A percentile compares a stretch with the other conserved stretches of the same genome.
These are phyloP conservation scores for Backusella westeae DNA, from an alignment of 192 early-diverging fungal genomes.

Conservation along the genomic window DNA sequence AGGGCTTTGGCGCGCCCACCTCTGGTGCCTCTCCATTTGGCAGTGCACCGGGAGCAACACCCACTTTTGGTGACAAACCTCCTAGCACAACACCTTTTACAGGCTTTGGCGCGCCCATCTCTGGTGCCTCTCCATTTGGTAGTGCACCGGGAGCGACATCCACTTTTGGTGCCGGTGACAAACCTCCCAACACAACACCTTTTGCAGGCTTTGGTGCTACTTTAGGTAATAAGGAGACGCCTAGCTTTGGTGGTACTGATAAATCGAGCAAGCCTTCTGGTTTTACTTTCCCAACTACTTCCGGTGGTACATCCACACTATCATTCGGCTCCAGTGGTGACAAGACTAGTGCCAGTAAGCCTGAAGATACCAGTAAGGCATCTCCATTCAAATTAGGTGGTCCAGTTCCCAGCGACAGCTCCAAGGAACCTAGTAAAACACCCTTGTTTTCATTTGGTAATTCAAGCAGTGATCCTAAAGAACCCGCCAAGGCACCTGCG, in stretches of 20 bases:
- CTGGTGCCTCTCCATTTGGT: neutral
- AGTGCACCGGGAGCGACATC: neutral
- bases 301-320: neutral
- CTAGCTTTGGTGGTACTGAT: neutral
- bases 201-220: neutral
- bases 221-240: neutral
- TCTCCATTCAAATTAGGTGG: neutral
- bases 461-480: too few species aligned
- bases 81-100: neutral
- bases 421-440: neutral
- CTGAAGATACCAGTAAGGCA: neutral
- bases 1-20: neutral
- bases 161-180: neutral
- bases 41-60: neutral
- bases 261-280: neutral
- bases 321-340: neutral
- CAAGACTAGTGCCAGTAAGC: neutral
- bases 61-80: neutral
- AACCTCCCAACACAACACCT: neutral
- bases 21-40: neutral
- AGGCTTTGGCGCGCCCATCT: neutral
- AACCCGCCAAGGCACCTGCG: too few species aligned
- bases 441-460: neutral
- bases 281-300: neutral
- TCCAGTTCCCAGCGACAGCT: neutral